Percentiles rank a stretch among this genome's conserved stretches.
phyloP scores from a whole-genome alignment of 352 stramenopile species.

The Phytophthora fragariaefolia region DNA sequence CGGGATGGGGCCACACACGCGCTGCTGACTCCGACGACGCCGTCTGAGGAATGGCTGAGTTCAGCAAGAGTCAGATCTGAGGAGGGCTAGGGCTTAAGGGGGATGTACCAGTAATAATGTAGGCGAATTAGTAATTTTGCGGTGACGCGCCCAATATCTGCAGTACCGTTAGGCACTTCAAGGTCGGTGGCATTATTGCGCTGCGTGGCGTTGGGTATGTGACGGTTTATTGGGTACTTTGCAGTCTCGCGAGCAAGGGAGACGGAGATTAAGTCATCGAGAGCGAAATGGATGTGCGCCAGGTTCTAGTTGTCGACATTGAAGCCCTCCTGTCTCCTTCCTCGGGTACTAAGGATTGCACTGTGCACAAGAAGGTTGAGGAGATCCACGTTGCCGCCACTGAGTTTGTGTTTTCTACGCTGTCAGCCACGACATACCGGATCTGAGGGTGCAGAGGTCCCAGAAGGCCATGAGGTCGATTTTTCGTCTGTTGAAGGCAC shows the following conservation, averaged over 20 bases:
- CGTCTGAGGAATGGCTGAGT: not conserved
- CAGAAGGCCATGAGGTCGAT: conserved; percentile 73
- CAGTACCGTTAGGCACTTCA: not conserved
- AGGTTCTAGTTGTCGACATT: conserved; percentile 64
- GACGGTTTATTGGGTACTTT: not conserved
- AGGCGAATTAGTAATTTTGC: too few species aligned
- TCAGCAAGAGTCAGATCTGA: not conserved
- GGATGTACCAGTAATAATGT: too few species aligned
- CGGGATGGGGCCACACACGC: not conserved
- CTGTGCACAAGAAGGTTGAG: conserved; percentile 46
- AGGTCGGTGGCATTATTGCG: not conserved
- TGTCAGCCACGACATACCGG: conserved; percentile 74
- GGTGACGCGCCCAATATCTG: too few species aligned
- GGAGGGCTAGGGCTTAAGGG: too few species aligned
- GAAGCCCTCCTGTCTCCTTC: conserved; percentile 47
- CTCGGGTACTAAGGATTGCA: conserved; percentile 11
- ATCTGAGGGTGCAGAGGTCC: conserved; percentile 72
- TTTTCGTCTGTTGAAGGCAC: conserved; percentile 75
- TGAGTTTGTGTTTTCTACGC: conserved; percentile 95
- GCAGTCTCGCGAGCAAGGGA: not conserved
- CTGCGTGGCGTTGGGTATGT: not conserved
- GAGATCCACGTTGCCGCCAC: conserved; percentile 39
- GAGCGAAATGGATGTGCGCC: conserved; percentile 27
- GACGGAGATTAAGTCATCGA: too few species aligned
- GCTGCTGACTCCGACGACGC: not conserved